Evolutionary conservation across 495 filamentous ascomycete genomes (phyloP), one percentile per base, ranked within the genome.

Genomic region (Saxispiralis lemnorum): DNA sequence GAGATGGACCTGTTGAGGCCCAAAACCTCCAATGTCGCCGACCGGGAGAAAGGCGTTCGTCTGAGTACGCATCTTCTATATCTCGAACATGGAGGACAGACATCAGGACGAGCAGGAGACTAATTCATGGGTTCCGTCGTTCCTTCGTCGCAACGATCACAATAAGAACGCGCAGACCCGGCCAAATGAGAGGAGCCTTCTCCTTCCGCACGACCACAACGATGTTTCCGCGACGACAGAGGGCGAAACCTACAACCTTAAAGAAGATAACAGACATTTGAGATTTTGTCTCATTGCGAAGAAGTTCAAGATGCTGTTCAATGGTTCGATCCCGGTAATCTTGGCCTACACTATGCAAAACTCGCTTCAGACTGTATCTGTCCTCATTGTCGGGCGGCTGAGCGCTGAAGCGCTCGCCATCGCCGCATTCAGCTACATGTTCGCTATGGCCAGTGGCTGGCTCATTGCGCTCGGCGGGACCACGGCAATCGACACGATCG

Each of bases 381-480:
- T 93, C 5, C 61, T 94, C 24, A 78, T 93, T 13, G 83, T 84
- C 15, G 87, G 87, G 16, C 75, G 83, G 9, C 65, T 83, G 7
- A 84, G 79, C 1, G 81, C 87, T 0, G 76, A 88, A 57, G 75
- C 83, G 15, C 65, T 95, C 7, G 80, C 86, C 1, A 81, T 81
- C 0, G 79, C 81, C 6, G 85, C 87, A 7, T 93, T 93, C 60
- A 79, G 80, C 0, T 83, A 88, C 62, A 87, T 93, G 87, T 95
- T 93, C 49, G 87, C 87, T 33, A 82, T 85, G 78, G 75, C 82
- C 10, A 88, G 83, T 1, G 87, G 71, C 1, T 93, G 87, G 87
- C 67, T 95, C 40, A 81, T 95, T 53, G 87, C 78, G 0, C 66
- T 95, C 2, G 87, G 87, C n/a, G 87, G 87, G 6, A 88, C 85